A percentile compares a stretch with the other conserved stretches of the same genome.
phyloP scores from a whole-genome alignment of 2,329 filamentous ascomycete genomes.

The Hymenoscyphus fraxineus region DNA sequence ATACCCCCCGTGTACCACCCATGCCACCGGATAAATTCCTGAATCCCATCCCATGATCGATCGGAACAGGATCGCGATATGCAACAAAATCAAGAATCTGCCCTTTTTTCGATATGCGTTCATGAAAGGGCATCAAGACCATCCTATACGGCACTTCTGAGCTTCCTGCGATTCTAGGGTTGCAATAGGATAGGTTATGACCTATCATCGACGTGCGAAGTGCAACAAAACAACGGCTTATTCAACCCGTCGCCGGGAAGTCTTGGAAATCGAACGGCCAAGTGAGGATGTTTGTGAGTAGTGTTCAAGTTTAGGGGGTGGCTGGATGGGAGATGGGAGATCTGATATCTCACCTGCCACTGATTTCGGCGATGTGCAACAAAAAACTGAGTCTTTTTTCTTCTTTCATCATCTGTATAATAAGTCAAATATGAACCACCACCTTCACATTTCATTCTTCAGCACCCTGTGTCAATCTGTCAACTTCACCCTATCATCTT shows the following conservation, averaged over 20 bases:
- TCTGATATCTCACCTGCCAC: slow-evolving; percentile 10
- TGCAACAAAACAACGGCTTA: background rate
- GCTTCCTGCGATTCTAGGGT: background rate
- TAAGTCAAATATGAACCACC: background rate
- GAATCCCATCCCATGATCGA: background rate
- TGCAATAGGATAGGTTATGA: background rate
- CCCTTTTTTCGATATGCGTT: background rate
- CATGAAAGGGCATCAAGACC: background rate
- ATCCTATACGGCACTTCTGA: background rate
- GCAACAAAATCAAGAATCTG: background rate
- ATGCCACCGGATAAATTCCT: background rate
- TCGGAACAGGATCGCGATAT: background rate
- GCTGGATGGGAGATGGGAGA: background rate
- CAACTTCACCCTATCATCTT: no score
- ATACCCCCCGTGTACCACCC: background rate
- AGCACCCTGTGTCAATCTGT: no score
- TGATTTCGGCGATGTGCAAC: slow-evolving; percentile 6
- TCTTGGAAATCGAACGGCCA: background rate
- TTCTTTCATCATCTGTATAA: background rate
- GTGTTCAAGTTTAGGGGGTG: background rate
- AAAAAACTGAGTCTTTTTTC: background rate
- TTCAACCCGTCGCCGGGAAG: background rate
- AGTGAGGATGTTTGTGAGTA: background rate
- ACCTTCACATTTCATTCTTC: no score
- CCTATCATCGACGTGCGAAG: background rate